These are phyloP conservation scores for Parathielavia appendiculata DNA, from an alignment of 495 filamentous ascomycete genomes.

Conservation along the genomic window DNA sequence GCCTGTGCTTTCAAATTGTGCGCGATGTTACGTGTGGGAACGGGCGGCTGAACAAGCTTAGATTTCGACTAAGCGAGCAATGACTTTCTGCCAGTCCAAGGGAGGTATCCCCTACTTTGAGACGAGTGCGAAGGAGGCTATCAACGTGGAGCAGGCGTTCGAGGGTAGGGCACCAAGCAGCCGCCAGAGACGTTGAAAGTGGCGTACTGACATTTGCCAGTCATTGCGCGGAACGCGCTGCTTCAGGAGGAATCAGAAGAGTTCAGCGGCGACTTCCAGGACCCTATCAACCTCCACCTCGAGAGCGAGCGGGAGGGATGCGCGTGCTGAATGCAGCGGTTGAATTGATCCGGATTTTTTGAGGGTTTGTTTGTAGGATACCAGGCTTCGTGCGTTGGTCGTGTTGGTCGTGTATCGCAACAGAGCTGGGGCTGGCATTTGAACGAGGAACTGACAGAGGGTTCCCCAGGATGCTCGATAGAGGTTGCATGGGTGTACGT, in stretches of 20 bases:
- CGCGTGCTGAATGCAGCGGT: slow-evolving; percentile 58
- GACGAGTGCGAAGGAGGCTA: slow-evolving; percentile 96
- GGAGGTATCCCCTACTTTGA: slow-evolving; percentile 98
- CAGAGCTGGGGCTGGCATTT: slow-evolving; percentile 13
- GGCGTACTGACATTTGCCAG: slow-evolving; percentile 41
- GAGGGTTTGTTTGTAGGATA: slow-evolving; percentile 30
- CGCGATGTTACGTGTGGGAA: not conserved
- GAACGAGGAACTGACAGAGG: too few relatives aligned
- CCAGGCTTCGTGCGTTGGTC: slow-evolving; percentile 25
- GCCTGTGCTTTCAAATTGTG: not conserved
- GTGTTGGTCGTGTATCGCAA: slow-evolving; percentile 5
- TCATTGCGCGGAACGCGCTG: slow-evolving; percentile 93
- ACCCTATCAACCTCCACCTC: slow-evolving; percentile 94
- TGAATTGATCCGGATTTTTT: slow-evolving; percentile 11
- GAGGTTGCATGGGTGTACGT: slow-evolving; percentile 19
- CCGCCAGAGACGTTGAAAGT: not conserved
- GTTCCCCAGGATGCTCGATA: slow-evolving; percentile 1
- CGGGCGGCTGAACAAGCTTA: slow-evolving; percentile 29
- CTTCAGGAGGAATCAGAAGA: slow-evolving; percentile 96
- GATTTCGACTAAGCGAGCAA: slow-evolving; percentile 91
- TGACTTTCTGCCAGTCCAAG: slow-evolving; percentile 96
- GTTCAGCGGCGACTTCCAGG: slow-evolving; percentile 85
- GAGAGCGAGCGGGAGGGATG: slow-evolving; percentile 89
- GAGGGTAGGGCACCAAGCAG: slow-evolving; percentile 76
- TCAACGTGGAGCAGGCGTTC: slow-evolving; percentile 98